Evolutionary conservation across 352 stramenopile genomes (phyloP), one percentile per base, ranked within the genome.

Genomic region (Phytophthora aleatoria): DNA sequence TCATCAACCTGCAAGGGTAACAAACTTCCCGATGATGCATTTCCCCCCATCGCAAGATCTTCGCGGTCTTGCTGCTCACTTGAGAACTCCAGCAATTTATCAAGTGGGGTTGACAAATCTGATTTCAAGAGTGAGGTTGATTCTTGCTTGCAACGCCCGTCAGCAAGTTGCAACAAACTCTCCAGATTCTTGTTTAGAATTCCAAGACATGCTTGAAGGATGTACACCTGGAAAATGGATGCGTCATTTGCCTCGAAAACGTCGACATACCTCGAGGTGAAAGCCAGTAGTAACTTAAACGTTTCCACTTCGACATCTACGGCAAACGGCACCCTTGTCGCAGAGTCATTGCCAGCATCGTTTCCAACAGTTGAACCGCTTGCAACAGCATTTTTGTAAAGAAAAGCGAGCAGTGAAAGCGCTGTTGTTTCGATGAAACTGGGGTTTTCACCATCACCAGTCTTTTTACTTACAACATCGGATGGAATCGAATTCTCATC

Each of bases 171-270:
- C 10, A 87, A 44, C 27, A 87, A 48, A 28, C 27, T 56, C 47
- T 76, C 65, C 31, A 84, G 53, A 41, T 77, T 83, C 20, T 74
- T 73, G 50, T 79, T 73, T 33, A 84, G 43, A 51, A 84, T 60
- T n/a, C 75, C 65, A 7, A 87, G 63, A 20, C 70, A 78, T 13
- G 77, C 62, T 61, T 83, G 75, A 24, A 83, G 69, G 36, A 69
- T 74, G 26, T 81, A 76, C 1, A 59, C 47, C 27, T 81, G 64
- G 15, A 62, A 35, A 20, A 49, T 30, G 0, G 55, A 65, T 2
- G 63, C 50, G 4, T 67, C 10, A 5, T 55, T 69, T 20, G 42
- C 51, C 43, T 77, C 73, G 38, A 84, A 81, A 47, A 59, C 42
- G 0, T 64, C 47, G 10, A 75, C 52, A 57, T 79, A 86, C 28